Evolutionary conservation across 306 rosid genomes (phyloP).

Genomic region (Biancaea sappan): DNA sequence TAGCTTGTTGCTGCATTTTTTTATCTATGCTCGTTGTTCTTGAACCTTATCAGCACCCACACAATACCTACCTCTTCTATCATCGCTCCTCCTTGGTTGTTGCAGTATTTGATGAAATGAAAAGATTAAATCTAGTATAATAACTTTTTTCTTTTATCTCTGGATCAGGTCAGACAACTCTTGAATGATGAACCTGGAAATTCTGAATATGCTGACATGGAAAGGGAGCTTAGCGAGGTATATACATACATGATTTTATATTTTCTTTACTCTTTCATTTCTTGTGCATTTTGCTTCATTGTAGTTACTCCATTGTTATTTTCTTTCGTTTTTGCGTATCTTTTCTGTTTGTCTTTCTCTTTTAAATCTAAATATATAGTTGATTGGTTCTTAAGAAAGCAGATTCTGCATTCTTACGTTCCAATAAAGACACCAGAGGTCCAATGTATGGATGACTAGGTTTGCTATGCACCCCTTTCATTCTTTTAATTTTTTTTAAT

Average conservation of each 20-base stretch:
- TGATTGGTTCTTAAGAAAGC: constrained; percentile 25
- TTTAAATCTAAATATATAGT: neutral
- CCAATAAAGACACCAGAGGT: constrained; percentile 28
- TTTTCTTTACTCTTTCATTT: neutral
- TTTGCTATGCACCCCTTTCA: constrained; percentile 39
- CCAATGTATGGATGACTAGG: constrained; percentile 40
- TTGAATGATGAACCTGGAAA: constrained; percentile 75
- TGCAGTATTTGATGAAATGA: neutral
- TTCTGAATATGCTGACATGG: constrained; percentile 89
- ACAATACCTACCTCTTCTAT: neutral
- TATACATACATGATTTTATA: neutral
- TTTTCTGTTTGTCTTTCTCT: neutral
- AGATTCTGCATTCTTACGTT: constrained; percentile 27
- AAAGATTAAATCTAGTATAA: neutral
- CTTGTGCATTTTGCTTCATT: neutral
- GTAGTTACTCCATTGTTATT: neutral
- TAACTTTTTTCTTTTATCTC: constrained; percentile 17
- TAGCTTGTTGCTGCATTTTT: neutral
- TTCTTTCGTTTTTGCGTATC: neutral
- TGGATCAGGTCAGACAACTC: constrained; percentile 71
- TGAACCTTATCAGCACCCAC: neutral
- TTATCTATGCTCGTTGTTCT: neutral
- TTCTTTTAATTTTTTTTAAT: constrained; percentile 37
- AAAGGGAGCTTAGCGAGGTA: constrained; percentile 91
- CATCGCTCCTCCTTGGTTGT: neutral